phyloP scores from a whole-genome alignment of 2,329 filamentous ascomycete genomes.

The Penicillium sp. region DNA sequence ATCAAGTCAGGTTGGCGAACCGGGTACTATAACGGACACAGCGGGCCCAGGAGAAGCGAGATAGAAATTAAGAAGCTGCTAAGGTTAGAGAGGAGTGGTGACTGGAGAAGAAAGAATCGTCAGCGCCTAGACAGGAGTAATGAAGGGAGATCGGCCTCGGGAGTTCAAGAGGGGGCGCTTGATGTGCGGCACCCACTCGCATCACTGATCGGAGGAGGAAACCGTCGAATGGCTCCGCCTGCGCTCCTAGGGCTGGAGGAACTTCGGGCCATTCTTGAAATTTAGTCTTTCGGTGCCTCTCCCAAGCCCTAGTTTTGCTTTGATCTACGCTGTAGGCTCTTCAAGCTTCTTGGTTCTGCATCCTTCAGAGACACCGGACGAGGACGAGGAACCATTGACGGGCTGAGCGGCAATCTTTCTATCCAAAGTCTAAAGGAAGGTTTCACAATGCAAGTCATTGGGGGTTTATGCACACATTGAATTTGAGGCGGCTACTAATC shows the following conservation, averaged over 20 bases:
- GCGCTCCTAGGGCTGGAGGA: constrained; percentile 1
- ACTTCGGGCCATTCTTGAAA: constrained; percentile 9
- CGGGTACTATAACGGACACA: not conserved
- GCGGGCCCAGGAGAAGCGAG: not conserved
- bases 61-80: constrained; percentile 4
- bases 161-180: constrained; percentile 27
- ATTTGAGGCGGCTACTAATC: not conserved
- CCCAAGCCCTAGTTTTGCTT: constrained; percentile 10
- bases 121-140: constrained; percentile 19
- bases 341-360: constrained; percentile 3
- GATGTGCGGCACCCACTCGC: constrained; percentile 18
- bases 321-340: constrained; percentile 1
- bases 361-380: not conserved
- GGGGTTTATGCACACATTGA: not conserved
- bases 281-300: constrained; percentile 1
- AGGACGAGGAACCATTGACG: no score
- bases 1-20: constrained; percentile 9
- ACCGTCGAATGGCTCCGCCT: constrained; percentile 6
- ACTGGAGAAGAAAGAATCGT: constrained; percentile 21
- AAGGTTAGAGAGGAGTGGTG: constrained; percentile 4
- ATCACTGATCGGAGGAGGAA: not conserved
- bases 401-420: no score
- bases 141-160: constrained; percentile 29
- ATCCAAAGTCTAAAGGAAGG: not conserved
- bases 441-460: not conserved